Conservation (phyloP, 106 monocot species). For the Triglochin maritima region DNA sequence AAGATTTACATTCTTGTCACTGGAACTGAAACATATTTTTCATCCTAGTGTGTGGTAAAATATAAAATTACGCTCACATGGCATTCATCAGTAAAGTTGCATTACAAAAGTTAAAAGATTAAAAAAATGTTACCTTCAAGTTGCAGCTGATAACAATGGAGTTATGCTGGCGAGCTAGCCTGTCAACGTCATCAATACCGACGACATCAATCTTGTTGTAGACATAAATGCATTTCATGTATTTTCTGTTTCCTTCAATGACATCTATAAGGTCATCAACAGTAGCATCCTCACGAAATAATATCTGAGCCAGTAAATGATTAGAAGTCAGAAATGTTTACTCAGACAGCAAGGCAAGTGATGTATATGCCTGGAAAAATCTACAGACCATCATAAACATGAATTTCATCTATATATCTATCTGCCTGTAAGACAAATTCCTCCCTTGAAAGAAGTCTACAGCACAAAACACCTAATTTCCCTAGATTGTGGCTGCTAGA, state of each 20-base stretch:
- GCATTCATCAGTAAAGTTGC: not conserved
- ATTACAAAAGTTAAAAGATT: not conserved
- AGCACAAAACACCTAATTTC: too few species aligned
- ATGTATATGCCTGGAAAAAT: too few species aligned
- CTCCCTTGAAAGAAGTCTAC: too few species aligned
- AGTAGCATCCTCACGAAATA: constrained; percentile 97
- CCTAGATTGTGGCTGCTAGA: too few species aligned
- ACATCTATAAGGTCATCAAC: constrained; percentile 99
- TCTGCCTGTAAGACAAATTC: too few species aligned
- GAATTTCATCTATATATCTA: too few species aligned
- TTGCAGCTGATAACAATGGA: constrained; percentile 99
- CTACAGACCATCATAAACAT: too few species aligned
- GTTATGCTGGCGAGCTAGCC: constrained; percentile 80
- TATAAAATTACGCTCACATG: not conserved
- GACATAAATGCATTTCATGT: constrained; percentile 97
- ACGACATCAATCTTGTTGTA: constrained; percentile 99
- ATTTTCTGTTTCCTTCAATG: constrained; percentile 96
- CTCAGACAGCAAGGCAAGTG: not conserved
- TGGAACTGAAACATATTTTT: too few species aligned
- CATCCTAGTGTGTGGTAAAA: too few species aligned
- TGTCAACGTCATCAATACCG: constrained; percentile 99
- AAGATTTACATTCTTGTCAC: not conserved
- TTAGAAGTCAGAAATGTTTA: not conserved
- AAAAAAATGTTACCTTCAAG: constrained; percentile 52
- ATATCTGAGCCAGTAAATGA: constrained; percentile 31